A percentile compares a stretch with the other conserved stretches of the same genome.
phyloP scores from a whole-genome alignment of 2,329 filamentous ascomycete species.

The Ascochyta rabiei region DNA sequence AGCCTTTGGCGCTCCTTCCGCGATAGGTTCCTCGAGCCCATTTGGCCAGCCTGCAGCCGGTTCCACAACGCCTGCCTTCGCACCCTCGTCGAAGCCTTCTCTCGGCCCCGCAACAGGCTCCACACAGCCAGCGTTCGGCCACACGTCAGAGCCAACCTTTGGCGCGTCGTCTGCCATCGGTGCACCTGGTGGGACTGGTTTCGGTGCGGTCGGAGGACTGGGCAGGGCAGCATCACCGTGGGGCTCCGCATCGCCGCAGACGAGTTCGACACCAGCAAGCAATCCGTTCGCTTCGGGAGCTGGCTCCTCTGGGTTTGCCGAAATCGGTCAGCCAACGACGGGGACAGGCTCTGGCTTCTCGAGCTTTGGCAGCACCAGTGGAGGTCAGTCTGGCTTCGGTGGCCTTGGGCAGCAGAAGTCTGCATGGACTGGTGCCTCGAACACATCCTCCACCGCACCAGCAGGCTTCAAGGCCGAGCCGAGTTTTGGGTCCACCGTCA shows the following conservation, averaged over 20 bases:
- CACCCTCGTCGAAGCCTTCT: slow-evolving; percentile 24
- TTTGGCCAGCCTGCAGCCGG: slow-evolving; percentile 33
- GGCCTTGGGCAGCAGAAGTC: slow-evolving; percentile 41
- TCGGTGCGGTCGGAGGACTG: slow-evolving; percentile 31
- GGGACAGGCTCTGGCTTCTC: slow-evolving; percentile 38
- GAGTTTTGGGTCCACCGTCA: slow-evolving; percentile 52
- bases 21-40: slow-evolving; percentile 18
- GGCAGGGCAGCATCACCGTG: slow-evolving; percentile 29
- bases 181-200: slow-evolving; percentile 33
- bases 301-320: slow-evolving; percentile 40
- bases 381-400: slow-evolving; percentile 39
- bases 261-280: slow-evolving; percentile 32
- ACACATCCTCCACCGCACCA: slow-evolving; percentile 14
- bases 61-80: slow-evolving; percentile 34
- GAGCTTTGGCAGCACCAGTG: slow-evolving; percentile 31
- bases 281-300: slow-evolving; percentile 42
- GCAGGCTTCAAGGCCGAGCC: slow-evolving; percentile 36
- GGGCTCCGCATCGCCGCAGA: slow-evolving; percentile 28
- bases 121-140: slow-evolving; percentile 17
- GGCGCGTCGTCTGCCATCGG: slow-evolving; percentile 30
- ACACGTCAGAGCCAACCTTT: slow-evolving; percentile 16
- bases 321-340: slow-evolving; percentile 30
- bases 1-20: slow-evolving; percentile 35
- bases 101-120: slow-evolving; percentile 14
- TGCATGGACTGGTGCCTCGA: slow-evolving; percentile 30